phyloP scores from a whole-genome alignment of 495 filamentous ascomycete genomes.

The Penicillium tannophilum region DNA sequence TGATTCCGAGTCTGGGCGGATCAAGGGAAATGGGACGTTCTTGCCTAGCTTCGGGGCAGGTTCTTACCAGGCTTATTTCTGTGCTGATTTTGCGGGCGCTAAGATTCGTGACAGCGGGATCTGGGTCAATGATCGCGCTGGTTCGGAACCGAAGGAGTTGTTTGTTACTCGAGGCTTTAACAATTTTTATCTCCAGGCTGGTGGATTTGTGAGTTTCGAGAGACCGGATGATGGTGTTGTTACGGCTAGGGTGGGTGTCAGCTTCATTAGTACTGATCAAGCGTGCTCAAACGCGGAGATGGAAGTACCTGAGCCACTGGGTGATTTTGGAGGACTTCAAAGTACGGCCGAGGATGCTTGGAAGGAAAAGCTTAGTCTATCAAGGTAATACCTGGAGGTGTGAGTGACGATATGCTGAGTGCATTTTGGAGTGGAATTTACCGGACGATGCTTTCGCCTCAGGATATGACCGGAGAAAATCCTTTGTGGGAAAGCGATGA shows the following conservation, averaged over 20 bases:
- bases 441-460: constrained; percentile 71
- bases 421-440: constrained; percentile 75
- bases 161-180: constrained; percentile 58
- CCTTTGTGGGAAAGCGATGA: constrained; percentile 69
- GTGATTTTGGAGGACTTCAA: constrained; percentile 56
- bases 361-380: constrained; percentile 64
- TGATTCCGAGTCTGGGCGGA: constrained; percentile 60
- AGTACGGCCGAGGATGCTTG: constrained; percentile 57
- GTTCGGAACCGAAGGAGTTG: constrained; percentile 56
- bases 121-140: constrained; percentile 64
- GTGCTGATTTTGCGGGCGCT: constrained; percentile 68
- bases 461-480: constrained; percentile 80
- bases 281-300: constrained; percentile 68
- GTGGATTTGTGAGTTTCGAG: constrained; percentile 63
- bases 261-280: constrained; percentile 66
- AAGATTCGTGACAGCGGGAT: constrained; percentile 63
- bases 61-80: constrained; percentile 64
- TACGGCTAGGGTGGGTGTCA: constrained; percentile 65
- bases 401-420: constrained; percentile 52
- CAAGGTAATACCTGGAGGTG: constrained; percentile 54
- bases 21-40: constrained; percentile 67
- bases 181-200: constrained; percentile 63
- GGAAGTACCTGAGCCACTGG: constrained; percentile 62
- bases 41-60: constrained; percentile 70
- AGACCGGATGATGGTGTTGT: constrained; percentile 49